Conservation (phyloP, 2,329 filamentous ascomycete genomes). For the Magnaporthiopsis poae region DNA sequence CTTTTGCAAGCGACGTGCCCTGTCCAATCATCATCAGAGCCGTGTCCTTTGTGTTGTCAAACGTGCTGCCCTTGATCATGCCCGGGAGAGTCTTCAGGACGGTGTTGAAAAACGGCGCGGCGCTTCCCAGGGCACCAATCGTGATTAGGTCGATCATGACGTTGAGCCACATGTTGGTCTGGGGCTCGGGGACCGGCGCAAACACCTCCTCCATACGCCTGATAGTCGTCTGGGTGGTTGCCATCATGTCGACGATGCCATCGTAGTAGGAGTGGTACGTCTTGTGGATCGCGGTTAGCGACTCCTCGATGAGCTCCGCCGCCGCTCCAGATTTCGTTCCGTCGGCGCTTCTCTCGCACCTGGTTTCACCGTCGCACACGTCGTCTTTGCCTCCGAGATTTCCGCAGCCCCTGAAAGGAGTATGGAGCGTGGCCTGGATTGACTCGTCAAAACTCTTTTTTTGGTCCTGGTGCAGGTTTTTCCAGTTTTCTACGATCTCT, state of each 20-base stretch:
- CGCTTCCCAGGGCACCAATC: slow-evolving; percentile 17
- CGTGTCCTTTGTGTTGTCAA: slow-evolving; percentile 20
- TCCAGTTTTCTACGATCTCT: slow-evolving; percentile 18
- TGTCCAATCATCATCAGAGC: slow-evolving; percentile 19
- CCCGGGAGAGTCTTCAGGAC: slow-evolving; percentile 16
- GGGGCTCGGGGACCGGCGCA: slow-evolving; percentile 18
- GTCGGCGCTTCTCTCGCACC: slow-evolving; percentile 5
- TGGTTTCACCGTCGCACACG: slow-evolving; percentile 9
- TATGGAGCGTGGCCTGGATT: slow-evolving; percentile 9
- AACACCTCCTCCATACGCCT: slow-evolving; percentile 19
- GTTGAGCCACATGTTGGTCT: slow-evolving; percentile 18
- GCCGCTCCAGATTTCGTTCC: slow-evolving; percentile 12
- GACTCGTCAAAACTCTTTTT: slow-evolving; percentile 12
- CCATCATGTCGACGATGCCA: slow-evolving; percentile 11
- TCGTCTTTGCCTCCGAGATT: neutral
- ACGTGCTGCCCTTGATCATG: slow-evolving; percentile 11
- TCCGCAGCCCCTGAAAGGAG: slow-evolving; percentile 5
- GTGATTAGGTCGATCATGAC: slow-evolving; percentile 22
- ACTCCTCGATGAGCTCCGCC: slow-evolving; percentile 15
- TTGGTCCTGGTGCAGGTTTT: slow-evolving; percentile 8
- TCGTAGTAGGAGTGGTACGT: slow-evolving; percentile 13
- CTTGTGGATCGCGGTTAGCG: slow-evolving; percentile 12
- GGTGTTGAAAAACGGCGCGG: slow-evolving; percentile 21
- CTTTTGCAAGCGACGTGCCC: slow-evolving; percentile 19
- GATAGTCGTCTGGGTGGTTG: slow-evolving; percentile 14